Conservation (phyloP, 352 stramenopile species). For the Pythium scleroteichum region DNA sequence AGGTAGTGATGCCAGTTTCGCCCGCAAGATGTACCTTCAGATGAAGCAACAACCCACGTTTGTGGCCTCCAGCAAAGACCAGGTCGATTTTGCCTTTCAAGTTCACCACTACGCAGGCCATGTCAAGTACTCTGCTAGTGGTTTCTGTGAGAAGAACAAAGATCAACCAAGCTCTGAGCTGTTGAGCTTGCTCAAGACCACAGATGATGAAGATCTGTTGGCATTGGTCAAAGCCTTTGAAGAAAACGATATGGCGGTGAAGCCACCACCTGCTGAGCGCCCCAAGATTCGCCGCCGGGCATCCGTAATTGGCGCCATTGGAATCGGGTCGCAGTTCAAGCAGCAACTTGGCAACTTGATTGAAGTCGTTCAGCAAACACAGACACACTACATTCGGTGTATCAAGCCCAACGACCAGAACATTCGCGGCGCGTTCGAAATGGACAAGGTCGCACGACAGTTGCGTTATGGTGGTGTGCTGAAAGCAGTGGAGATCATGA, state of each 20-base stretch:
- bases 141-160: constrained; percentile 90
- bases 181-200: constrained; percentile 65
- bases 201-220: constrained; percentile 48
- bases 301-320: constrained; percentile 68
- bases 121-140: constrained; percentile 69
- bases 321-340: constrained; percentile 93
- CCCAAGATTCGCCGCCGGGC: constrained; percentile 59
- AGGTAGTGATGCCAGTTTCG: constrained; percentile 72
- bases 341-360: constrained; percentile 92
- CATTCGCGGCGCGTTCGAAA: constrained; percentile 87
- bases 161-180: constrained; percentile 83
- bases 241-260: constrained; percentile 37
- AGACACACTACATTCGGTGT: constrained; percentile 98
- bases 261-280: constrained; percentile 30
- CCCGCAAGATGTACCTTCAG: constrained; percentile 72
- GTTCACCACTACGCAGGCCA: constrained; percentile 82
- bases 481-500: constrained; percentile 84
- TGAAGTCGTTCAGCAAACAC: constrained; percentile 92
- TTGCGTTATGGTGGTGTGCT: constrained; percentile 83
- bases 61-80: constrained; percentile 60
- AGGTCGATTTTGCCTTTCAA: constrained; percentile 72
- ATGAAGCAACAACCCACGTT: constrained; percentile 63
- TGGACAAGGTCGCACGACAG: constrained; percentile 71
- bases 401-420: constrained; percentile 98
- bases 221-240: constrained; percentile 78